phyloP scores from a whole-genome alignment of 129 eudicot species.

The Apium graveolens region DNA sequence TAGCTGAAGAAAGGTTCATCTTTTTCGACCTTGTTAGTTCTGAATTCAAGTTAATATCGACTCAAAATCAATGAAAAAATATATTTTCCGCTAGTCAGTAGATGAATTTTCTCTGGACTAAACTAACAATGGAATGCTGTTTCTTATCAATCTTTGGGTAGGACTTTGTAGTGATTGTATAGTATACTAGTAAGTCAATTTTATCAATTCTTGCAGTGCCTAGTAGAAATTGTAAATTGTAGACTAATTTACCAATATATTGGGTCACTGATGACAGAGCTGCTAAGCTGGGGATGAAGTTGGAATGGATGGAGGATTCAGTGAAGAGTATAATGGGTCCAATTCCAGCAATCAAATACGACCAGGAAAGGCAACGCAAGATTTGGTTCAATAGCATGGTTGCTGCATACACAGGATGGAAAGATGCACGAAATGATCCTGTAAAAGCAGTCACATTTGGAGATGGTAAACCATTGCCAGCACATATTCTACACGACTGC shows the following conservation, averaged over 20 bases:
- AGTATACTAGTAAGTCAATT: background rate
- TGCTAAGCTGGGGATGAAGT: conserved; percentile 77
- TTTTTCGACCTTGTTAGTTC: conserved; percentile 11
- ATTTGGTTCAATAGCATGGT: conserved; percentile 97
- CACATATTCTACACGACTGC: conserved; percentile 35
- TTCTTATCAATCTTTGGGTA: too few species aligned
- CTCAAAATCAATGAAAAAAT: background rate
- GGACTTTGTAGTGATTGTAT: background rate
- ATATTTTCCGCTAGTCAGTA: background rate
- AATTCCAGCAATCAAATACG: conserved; percentile 67
- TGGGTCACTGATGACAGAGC: conserved; percentile 43
- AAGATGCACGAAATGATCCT: conserved; percentile 74
- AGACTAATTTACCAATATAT: background rate
- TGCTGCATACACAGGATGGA: conserved; percentile 95
- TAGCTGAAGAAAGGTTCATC: conserved; percentile 82
- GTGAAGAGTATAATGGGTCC: conserved; percentile 86
- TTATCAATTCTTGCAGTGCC: background rate
- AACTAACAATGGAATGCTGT: background rate
- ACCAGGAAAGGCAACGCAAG: conserved; percentile 53
- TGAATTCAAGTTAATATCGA: background rate
- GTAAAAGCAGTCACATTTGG: conserved; percentile 55
- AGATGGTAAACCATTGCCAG: conserved; percentile 60
- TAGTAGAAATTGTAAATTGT: background rate
- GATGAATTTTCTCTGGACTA: background rate
- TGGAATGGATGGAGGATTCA: conserved; percentile 78